A percentile compares a stretch with the other conserved stretches of the same genome.
Evolutionary conservation across 495 filamentous ascomycete genomes (phyloP).

Genomic region (Hypoxylon trugodes): DNA sequence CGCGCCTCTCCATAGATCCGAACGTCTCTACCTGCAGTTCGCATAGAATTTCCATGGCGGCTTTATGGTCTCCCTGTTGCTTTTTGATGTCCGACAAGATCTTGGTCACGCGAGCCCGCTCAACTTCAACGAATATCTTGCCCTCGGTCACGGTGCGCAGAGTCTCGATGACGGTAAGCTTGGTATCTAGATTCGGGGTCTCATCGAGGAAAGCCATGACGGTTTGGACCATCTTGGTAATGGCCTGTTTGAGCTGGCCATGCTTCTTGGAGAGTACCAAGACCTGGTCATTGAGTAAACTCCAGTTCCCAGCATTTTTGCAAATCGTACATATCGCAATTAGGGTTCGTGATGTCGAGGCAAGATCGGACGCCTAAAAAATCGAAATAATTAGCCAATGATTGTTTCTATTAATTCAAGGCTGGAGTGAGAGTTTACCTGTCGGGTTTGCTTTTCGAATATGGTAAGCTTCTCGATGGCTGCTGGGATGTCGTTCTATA

Average conservation of each 20-base stretch:
- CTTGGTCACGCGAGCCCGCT: conserved; percentile 92
- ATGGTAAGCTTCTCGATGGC: conserved; percentile 91
- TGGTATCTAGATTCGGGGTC: conserved; percentile 78
- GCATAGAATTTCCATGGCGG: conserved; percentile 91
- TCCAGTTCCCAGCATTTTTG: conserved; percentile 92
- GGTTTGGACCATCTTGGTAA: conserved; percentile 97
- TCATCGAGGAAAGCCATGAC: conserved; percentile 92
- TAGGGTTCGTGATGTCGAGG: conserved; percentile 89
- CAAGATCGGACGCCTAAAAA: conserved; percentile 85
- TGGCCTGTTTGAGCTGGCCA: conserved; percentile 98
- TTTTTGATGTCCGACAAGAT: conserved; percentile 98
- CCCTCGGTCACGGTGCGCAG: conserved; percentile 96
- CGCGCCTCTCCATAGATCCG: conserved; percentile 93
- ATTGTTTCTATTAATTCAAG: conserved; percentile 22
- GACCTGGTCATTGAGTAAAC: conserved; percentile 93
- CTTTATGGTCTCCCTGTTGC: conserved; percentile 86
- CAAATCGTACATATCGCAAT: conserved; percentile 90
- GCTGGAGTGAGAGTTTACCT: conserved; percentile 62
- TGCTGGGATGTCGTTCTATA: conserved; percentile 76
- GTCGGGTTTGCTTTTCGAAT: conserved; percentile 95
- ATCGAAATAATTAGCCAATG: conserved; percentile 15
- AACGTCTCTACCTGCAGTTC: conserved; percentile 99
- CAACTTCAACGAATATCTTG: conserved; percentile 99
- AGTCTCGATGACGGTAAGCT: conserved; percentile 92
- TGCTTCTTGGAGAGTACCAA: conserved; percentile 97